Percentiles rank a stretch among this genome's conserved stretches.
phyloP scores from a whole-genome alignment of 148 eudicot species.

The Pharnaceum exiguum region DNA sequence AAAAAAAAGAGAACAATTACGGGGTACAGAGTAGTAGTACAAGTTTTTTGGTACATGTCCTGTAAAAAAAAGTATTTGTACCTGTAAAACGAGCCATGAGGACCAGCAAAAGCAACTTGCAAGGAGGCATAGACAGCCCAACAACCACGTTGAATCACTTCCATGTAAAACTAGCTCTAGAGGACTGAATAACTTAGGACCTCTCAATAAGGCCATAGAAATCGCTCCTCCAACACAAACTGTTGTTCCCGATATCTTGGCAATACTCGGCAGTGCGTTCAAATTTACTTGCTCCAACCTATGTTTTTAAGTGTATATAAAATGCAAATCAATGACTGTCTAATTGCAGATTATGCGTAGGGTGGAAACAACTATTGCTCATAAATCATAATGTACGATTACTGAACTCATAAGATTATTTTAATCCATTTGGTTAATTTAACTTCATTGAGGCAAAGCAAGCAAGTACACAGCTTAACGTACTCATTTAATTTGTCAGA shows the following conservation, averaged over 20 bases:
- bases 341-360: neutral
- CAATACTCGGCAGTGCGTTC: conserved; percentile 42
- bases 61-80: conserved; percentile 1
- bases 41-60: too few species aligned
- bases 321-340: neutral
- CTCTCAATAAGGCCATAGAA: conserved; percentile 60
- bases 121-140: conserved; percentile 65
- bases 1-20: too few species aligned
- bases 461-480: too few species aligned
- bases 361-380: too few species aligned
- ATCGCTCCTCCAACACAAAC: conserved; percentile 66
- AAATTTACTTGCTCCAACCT: conserved; percentile 59
- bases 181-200: conserved; percentile 66
- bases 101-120: conserved; percentile 65
- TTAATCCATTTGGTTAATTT: too few species aligned
- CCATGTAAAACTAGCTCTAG: conserved; percentile 10
- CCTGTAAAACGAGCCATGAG: conserved; percentile 84
- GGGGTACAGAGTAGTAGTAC: too few species aligned
- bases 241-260: conserved; percentile 65
- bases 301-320: neutral
- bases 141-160: conserved; percentile 45
- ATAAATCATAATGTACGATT: too few species aligned
- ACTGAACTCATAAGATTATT: too few species aligned
- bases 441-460: too few species aligned
- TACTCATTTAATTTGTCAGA: too few species aligned